Evolutionary conservation across 148 eudicot genomes (phyloP).

Genomic region (Nepenthes mirabilis): DNA sequence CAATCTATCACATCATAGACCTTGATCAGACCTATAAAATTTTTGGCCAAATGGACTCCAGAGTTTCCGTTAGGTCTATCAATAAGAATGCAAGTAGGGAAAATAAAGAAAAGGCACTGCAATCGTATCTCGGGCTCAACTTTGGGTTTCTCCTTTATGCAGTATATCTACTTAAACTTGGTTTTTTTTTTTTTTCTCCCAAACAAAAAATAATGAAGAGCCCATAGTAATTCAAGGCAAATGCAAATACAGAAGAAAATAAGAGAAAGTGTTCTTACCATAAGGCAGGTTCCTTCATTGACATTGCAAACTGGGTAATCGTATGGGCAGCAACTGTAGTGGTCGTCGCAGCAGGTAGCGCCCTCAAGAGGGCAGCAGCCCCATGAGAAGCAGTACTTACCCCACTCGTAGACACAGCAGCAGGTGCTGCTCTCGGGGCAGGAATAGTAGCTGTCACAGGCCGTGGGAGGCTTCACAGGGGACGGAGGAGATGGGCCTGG

Average conservation of each 20-base stretch:
- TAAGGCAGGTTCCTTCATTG: constrained; percentile 42
- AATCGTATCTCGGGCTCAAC: no score
- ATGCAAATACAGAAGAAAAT: not conserved
- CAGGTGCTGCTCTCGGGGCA: constrained; percentile 59
- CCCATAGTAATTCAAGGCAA: not conserved
- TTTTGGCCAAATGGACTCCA: no score
- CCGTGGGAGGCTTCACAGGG: constrained; percentile 38
- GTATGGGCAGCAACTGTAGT: constrained; percentile 72
- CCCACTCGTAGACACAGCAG: constrained; percentile 51
- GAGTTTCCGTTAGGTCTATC: no score
- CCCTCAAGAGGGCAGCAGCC: constrained; percentile 84
- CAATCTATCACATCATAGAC: no score
- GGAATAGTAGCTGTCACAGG: constrained; percentile 47
- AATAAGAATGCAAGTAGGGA: no score
- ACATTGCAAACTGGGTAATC: constrained; percentile 68
- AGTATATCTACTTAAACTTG: no score
- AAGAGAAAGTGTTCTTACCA: constrained; percentile 24
- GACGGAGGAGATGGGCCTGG: constrained; percentile 96
- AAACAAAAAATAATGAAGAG: not conserved
- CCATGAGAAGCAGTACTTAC: constrained; percentile 49
- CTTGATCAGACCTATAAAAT: no score
- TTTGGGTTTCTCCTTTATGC: no score
- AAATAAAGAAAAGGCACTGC: no score
- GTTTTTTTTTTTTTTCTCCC: no score
- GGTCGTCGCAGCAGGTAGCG: constrained; percentile 77